Percentiles rank a stretch among this genome's conserved stretches.
Evolutionary conservation across 2,329 filamentous ascomycete species (phyloP).

Genomic region (Penicillium frequentans): DNA sequence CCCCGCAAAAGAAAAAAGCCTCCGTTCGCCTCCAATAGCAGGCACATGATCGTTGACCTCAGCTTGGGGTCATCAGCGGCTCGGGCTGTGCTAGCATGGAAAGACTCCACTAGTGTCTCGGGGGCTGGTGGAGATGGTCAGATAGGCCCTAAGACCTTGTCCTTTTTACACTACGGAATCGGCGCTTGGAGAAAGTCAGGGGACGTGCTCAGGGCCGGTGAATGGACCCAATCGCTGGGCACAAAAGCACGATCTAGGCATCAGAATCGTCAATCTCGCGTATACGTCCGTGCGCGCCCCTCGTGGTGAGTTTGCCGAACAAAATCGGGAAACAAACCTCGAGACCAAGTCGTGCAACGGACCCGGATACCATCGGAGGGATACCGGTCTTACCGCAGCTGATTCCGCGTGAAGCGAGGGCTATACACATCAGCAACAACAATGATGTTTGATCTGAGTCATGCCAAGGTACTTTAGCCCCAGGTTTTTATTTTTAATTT

Average conservation of each 20-base stretch:
- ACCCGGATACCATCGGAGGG: slow-evolving; percentile 16
- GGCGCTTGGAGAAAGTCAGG: slow-evolving; percentile 9
- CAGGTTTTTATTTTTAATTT: background rate
- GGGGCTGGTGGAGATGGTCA: slow-evolving; percentile 6
- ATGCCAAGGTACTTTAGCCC: background rate
- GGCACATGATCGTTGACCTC: slow-evolving; percentile 22
- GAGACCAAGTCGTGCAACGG: slow-evolving; percentile 7
- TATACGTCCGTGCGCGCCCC: slow-evolving; percentile 18
- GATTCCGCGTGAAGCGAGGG: background rate
- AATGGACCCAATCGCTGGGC: slow-evolving; percentile 7
- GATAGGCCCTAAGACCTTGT: slow-evolving; percentile 1
- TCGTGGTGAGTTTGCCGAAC: slow-evolving; percentile 13
- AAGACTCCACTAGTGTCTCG: slow-evolving; percentile 1
- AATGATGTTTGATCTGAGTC: slow-evolving; percentile 3
- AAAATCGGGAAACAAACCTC: slow-evolving; percentile 15
- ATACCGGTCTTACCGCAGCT: background rate
- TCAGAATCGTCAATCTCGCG: slow-evolving; percentile 18
- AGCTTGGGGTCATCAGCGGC: slow-evolving; percentile 9
- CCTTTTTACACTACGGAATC: slow-evolving; percentile 7
- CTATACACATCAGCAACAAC: background rate
- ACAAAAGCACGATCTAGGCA: slow-evolving; percentile 20
- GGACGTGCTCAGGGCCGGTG: background rate
- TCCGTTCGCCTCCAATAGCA: slow-evolving; percentile 11
- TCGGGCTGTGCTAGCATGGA: slow-evolving; percentile 5
- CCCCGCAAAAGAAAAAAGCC: slow-evolving; percentile 22